Evolutionary conservation across 192 early-diverging fungal species (phyloP).

Genomic region (Gamsiella multidivaricata): DNA sequence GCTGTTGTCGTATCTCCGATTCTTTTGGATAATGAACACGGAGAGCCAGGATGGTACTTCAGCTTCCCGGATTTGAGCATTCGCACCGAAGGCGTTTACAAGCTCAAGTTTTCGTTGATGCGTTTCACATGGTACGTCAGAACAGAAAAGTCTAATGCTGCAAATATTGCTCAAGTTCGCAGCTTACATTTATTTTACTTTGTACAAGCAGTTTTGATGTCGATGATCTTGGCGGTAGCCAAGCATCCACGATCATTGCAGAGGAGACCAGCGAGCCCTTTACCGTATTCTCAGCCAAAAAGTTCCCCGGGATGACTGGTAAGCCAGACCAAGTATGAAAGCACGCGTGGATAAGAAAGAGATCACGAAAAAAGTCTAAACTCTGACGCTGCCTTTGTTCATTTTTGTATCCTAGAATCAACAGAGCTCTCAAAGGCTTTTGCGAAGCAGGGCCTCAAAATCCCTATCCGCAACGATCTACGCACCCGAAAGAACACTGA

Average conservation of each 20-base stretch:
- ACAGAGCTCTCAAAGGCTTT: constrained; percentile 77
- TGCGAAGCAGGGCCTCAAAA: constrained; percentile 83
- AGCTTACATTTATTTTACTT: not conserved
- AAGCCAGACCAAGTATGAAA: not conserved
- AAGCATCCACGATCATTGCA: constrained; percentile 62
- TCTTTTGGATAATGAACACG: constrained; percentile 62
- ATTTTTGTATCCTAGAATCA: constrained; percentile 63
- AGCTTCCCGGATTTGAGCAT: constrained; percentile 83
- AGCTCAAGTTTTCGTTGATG: constrained; percentile 74
- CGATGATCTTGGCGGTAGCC: constrained; percentile 35
- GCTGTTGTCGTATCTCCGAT: constrained; percentile 68
- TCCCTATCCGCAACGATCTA: constrained; percentile 80
- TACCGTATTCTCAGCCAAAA: constrained; percentile 83
- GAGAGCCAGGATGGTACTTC: constrained; percentile 78
- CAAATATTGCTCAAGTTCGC: not conserved
- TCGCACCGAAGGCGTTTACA: constrained; percentile 77
- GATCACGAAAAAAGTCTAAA: not conserved
- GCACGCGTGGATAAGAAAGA: not conserved
- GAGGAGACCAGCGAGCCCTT: constrained; percentile 73
- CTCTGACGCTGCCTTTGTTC: not conserved
- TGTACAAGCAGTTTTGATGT: constrained; percentile 10
- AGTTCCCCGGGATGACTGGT: constrained; percentile 89
- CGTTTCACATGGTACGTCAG: constrained; percentile 68
- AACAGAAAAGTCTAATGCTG: too few relatives aligned
- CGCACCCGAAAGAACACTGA: constrained; percentile 42